These are phyloP conservation scores for Plasmopara muralis DNA, from an alignment of 352 stramenopile genomes.

Conservation along the genomic window DNA sequence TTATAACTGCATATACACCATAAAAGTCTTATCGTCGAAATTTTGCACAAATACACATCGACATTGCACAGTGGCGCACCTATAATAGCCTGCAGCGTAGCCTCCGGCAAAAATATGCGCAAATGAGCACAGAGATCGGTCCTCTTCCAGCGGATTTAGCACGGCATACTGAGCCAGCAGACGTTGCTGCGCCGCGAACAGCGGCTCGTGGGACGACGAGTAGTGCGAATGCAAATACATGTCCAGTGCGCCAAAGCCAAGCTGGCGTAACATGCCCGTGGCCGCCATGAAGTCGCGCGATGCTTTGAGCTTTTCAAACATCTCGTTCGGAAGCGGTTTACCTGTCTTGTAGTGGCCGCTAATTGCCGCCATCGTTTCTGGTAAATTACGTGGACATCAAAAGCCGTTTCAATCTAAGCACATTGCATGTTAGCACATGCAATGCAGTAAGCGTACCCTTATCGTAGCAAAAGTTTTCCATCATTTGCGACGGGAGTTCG, in stretches of 20 bases:
- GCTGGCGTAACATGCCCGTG: constrained; percentile 92
- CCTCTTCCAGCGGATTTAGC: constrained; percentile 86
- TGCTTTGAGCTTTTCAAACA: constrained; percentile 95
- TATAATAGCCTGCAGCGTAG: constrained; percentile 97
- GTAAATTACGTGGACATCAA: neutral
- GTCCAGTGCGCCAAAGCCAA: constrained; percentile 91
- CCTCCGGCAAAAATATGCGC: constrained; percentile 97
- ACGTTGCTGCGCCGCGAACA: constrained; percentile 92
- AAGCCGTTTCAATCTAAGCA: neutral
- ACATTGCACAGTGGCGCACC: constrained; percentile 31
- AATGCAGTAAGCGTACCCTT: constrained; percentile 43
- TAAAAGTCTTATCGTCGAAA: too few species aligned
- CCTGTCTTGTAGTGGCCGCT: constrained; percentile 82
- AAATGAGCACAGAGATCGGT: constrained; percentile 98
- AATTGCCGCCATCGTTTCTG: constrained; percentile 80
- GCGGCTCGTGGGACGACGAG: constrained; percentile 52
- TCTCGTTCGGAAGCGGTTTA: constrained; percentile 87
- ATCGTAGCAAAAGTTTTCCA: constrained; percentile 99
- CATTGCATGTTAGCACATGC: neutral
- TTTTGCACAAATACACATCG: too few species aligned
- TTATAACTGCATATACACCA: constrained; percentile 61
- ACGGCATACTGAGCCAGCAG: constrained; percentile 84
- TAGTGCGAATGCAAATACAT: constrained; percentile 82
- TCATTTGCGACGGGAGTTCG: constrained; percentile 97
- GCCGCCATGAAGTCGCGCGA: constrained; percentile 95